These are phyloP conservation scores for Peterozyma toletana DNA, from an alignment of 805 yeast species.

Conservation along the genomic window DNA sequence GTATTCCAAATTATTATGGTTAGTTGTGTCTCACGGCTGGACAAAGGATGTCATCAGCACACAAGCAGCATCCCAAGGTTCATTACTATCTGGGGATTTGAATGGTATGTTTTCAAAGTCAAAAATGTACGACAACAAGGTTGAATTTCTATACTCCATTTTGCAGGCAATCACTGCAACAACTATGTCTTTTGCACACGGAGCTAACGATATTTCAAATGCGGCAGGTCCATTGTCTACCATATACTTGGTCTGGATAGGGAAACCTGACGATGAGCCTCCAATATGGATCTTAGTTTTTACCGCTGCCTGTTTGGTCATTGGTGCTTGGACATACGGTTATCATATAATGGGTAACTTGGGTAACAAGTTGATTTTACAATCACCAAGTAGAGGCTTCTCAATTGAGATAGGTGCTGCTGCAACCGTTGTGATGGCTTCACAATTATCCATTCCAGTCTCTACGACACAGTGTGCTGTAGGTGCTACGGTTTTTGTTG, in stretches of 20 bases:
- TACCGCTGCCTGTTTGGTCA: slow-evolving; percentile 58
- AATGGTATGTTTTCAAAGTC: slow-evolving; percentile 47
- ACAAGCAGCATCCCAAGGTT: slow-evolving; percentile 31
- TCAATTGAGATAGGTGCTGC: slow-evolving; percentile 76
- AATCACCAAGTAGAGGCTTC: slow-evolving; percentile 75
- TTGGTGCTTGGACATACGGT: slow-evolving; percentile 69
- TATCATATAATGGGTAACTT: slow-evolving; percentile 62
- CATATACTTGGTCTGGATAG: slow-evolving; percentile 53
- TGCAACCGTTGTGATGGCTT: slow-evolving; percentile 66
- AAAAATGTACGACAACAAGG: slow-evolving; percentile 61
- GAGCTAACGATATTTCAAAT: slow-evolving; percentile 73
- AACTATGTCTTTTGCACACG: slow-evolving; percentile 79
- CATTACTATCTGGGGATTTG: slow-evolving; percentile 38
- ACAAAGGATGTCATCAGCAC: slow-evolving; percentile 51
- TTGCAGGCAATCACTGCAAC: slow-evolving; percentile 69
- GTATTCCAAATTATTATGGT: slow-evolving; percentile 48
- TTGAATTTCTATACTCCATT: slow-evolving; percentile 61
- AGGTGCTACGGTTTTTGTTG: slow-evolving; percentile 73
- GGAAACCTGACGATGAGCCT: slow-evolving; percentile 48
- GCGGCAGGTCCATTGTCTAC: slow-evolving; percentile 74
- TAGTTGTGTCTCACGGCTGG: slow-evolving; percentile 51
- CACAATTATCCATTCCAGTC: slow-evolving; percentile 64
- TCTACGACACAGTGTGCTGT: slow-evolving; percentile 77
- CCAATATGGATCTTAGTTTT: slow-evolving; percentile 69
- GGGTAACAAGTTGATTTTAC: slow-evolving; percentile 69